These are phyloP conservation scores for Globisporangium barbulae DNA, from an alignment of 352 stramenopile genomes.

Conservation along the genomic window DNA sequence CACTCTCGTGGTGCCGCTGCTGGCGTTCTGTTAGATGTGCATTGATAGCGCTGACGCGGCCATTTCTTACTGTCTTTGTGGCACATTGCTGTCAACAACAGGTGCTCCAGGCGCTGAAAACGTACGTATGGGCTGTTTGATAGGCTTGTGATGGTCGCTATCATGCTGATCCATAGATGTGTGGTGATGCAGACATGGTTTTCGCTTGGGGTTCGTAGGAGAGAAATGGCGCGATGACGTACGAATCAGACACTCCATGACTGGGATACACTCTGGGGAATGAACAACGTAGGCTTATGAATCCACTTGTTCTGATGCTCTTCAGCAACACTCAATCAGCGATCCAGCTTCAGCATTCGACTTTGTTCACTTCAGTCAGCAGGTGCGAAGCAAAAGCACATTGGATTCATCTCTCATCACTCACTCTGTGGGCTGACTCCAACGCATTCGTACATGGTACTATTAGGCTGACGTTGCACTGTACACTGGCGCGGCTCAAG, in stretches of 20 bases:
- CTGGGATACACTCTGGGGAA: too few relatives aligned
- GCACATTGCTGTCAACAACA: neutral
- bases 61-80: neutral
- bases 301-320: too few relatives aligned
- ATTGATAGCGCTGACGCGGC: neutral
- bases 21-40: neutral
- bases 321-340: neutral
- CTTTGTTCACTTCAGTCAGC: slow-evolving; percentile 6
- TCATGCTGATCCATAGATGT: neutral
- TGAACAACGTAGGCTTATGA: neutral
- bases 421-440: neutral
- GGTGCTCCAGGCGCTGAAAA: slow-evolving; percentile 4
- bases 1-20: neutral
- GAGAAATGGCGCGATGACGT: slow-evolving; percentile 10
- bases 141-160: neutral
- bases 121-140: neutral
- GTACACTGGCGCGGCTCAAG: slow-evolving; percentile 17
- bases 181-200: slow-evolving; percentile 27
- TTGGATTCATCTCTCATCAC: neutral
- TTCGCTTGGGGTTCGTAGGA: slow-evolving; percentile 31
- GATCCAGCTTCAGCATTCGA: neutral
- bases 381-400: neutral
- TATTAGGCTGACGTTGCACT: slow-evolving; percentile 15
- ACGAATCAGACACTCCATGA: neutral
- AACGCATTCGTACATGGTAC: neutral